A percentile compares a stretch with the other conserved stretches of the same genome.
phyloP scores from a whole-genome alignment of 2,329 filamentous ascomycete species.

The Ophiocordyceps camponoti-rufipedis region DNA sequence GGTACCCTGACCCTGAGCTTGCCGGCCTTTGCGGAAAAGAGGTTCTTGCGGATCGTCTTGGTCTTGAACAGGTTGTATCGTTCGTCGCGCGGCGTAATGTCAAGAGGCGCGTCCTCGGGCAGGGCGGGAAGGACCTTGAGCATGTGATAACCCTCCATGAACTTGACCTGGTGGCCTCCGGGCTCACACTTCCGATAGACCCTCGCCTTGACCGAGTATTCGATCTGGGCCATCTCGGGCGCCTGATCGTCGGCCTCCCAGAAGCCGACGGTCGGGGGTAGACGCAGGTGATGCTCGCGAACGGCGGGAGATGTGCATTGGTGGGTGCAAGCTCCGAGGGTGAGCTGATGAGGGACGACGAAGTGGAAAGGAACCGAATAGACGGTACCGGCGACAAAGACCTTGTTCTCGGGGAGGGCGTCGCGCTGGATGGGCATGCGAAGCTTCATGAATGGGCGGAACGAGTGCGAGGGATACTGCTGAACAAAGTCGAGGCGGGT shows the following conservation, averaged over 20 bases:
- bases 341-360: constrained; percentile 38
- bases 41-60: constrained; percentile 33
- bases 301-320: constrained; percentile 23
- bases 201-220: constrained; percentile 33
- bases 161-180: constrained; percentile 6
- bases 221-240: constrained; percentile 33
- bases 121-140: constrained; percentile 34
- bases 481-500: constrained; percentile 33
- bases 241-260: constrained; percentile 37
- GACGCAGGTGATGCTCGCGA: constrained; percentile 30
- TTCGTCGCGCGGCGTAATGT: constrained; percentile 26
- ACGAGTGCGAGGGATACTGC: constrained; percentile 25
- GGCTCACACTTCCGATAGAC: constrained; percentile 9
- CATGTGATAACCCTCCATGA: constrained; percentile 22
- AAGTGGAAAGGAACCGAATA: constrained; percentile 40
- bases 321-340: constrained; percentile 37
- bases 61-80: constrained; percentile 30
- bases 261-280: constrained; percentile 32
- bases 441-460: constrained; percentile 36
- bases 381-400: constrained; percentile 27
- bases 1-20: constrained; percentile 24
- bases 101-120: constrained; percentile 31
- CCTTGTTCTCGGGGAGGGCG: constrained; percentile 24
- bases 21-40: constrained; percentile 33
- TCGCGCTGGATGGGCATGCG: constrained; percentile 31